Evolutionary conservation across 176 grass and related monocot species (phyloP), one percentile per base, ranked within the genome.

Genomic region (Ensete glaucum): DNA sequence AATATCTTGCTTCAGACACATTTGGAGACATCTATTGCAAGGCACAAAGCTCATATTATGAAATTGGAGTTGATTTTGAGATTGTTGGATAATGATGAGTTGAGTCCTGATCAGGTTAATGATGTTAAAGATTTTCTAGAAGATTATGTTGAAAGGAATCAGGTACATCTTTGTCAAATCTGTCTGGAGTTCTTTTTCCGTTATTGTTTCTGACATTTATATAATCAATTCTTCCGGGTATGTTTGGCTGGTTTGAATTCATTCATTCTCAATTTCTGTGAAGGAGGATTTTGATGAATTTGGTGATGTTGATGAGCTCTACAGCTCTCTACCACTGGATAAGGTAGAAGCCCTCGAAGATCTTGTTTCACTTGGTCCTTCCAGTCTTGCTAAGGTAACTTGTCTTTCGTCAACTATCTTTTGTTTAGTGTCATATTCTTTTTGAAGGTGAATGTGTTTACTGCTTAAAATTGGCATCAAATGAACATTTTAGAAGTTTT

Each of bases 341-440:
- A 99, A 94, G 79, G 96, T 99, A 76, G 96, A 99, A 95, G 88
- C 96, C 78, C 86, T 99, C 65, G 96, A 99, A 91, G 96, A 99
- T 76, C 88, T 94, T 89, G 90, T 99, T 83, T 95, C 96, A 79
- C 86, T 99, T 89, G 96, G 84, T 85, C 81, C 96, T 80, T 91
- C 88, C 52, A 84, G 54, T 81, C 88, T 99, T 84, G 81, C 85
- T 64, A 99, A 99, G 85, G 96, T 99, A 68, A 69, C 79, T 50
- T 3, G 54, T 81, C 53, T 74, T 57, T 50, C 77, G 15, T 72
- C 71, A 80, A 69, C 3, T 72, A 50, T 24, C 9, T 24, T 60
- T 9, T 64, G 29, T 52, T 29, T 24, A 14, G 21, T 11, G 34
- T 56, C 3, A 29, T 67, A 9, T 53, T 48, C 15, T 21, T 67